Base-by-base conservation (phyloP, 768 basidiomycete genomes). In the Chlorophyllum brunneum region DNA sequence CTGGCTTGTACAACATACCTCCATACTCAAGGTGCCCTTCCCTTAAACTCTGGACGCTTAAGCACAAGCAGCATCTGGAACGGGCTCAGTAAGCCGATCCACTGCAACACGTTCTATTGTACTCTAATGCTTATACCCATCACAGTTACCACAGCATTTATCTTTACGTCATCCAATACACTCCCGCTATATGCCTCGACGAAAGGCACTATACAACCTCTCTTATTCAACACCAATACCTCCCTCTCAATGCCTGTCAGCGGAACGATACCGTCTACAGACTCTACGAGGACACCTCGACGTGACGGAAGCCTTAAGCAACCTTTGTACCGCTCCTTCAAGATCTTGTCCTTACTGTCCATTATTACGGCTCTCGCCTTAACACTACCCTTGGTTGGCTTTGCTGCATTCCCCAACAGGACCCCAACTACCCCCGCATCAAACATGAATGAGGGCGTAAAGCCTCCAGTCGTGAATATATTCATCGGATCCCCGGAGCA, bases 141-240 rank as follows among this genome's bases (percentile, higher is more conserved):
- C 41, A n/a, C 45, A 88, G 85, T 78, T 44, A 76, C 75, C 16
- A 76, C 74, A 20, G 78, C 81, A 7, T 88, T 89, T 62, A 71
- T 81, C 10, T 88, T 86, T 60, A 75, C 82, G 15, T 81, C 86
- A 1, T 70, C 80, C 5, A 77, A 79, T 54, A 86, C 88, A 3
- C 70, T 88, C 15, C 79, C 84, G 16, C 65, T 88, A 48, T 87
- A 86, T 56, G 72, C 80, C 31, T 80, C 85, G 2, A 65, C 87
- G 47, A 76, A 75, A 52, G 51, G 51, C 36, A 53, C 51, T 9
- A 53, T 53, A 9, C 51, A 53, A 22, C 36, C 40, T n/a, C 44
- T 53, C 24, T 43, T 53, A 16, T 53, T 53, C 16, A 24, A 46
- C 22, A 18, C 36, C 8, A 24, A 39, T 13, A 39, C 44, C 10